phyloP scores from a whole-genome alignment of 1,139 yeast genomes.

The Hyphopichia khmerensis region DNA sequence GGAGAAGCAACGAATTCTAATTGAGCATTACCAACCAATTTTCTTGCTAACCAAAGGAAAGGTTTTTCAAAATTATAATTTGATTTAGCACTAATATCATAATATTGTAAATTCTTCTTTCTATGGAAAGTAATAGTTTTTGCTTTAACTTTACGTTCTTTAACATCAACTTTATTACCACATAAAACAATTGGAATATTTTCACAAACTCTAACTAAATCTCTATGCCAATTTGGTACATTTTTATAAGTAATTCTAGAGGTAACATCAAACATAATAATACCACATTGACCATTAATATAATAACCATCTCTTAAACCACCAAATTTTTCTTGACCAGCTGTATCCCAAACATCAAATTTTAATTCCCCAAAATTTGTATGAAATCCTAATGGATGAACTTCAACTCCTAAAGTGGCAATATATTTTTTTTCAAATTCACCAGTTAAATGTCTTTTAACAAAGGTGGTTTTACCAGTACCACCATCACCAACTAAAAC shows the following conservation, averaged over 20 bases:
- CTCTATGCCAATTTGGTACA: constrained; percentile 99
- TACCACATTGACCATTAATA: constrained; percentile 99
- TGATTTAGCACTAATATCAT: constrained; percentile 99
- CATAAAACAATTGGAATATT: constrained; percentile 98
- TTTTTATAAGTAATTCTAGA: constrained; percentile 99
- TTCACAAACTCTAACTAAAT: constrained; percentile 98
- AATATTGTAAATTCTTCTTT: constrained; percentile 99
- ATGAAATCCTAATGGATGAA: constrained; percentile 97
- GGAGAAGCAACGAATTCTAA: constrained; percentile 99
- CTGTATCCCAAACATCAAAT: constrained; percentile 99
- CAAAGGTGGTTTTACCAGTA: constrained; percentile 99
- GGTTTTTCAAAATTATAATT: constrained; percentile 99
- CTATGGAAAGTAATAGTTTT: constrained; percentile 99
- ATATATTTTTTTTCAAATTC: constrained; percentile 99
- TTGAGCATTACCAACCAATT: constrained; percentile 96
- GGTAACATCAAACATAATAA: constrained; percentile 99
- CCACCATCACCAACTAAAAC: constrained; percentile 99
- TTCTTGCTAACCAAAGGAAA: constrained; percentile 99
- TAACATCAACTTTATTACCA: constrained; percentile 99
- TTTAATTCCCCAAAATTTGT: constrained; percentile 98
- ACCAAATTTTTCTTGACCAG: constrained; percentile 99
- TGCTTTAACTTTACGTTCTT: constrained; percentile 99
- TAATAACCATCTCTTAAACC: constrained; percentile 99
- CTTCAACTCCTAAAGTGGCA: constrained; percentile 99
- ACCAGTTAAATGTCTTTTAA: constrained; percentile 99